Evolutionary conservation across 225 moss, liverwort and hornwort genomes (phyloP).

Genomic region (Sphagnum contortum): DNA sequence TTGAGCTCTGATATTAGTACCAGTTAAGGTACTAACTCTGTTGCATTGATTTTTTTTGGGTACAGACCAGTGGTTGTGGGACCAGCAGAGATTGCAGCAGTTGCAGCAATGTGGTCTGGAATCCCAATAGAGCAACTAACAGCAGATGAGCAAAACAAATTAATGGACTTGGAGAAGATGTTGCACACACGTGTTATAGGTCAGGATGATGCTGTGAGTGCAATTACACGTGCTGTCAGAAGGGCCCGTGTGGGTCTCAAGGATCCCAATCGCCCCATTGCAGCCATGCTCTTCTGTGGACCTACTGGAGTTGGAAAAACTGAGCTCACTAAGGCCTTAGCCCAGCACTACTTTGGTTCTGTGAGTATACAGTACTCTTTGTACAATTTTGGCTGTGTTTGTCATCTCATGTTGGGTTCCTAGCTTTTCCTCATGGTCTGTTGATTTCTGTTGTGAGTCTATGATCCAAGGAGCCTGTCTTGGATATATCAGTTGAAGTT

Average conservation of each 20-base stretch:
- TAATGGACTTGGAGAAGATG: conserved; percentile 78
- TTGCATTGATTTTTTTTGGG: too few species aligned
- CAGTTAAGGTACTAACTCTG: too few species aligned
- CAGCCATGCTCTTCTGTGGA: conserved; percentile 98
- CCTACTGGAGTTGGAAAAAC: conserved; percentile 97
- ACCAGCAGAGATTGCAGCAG: conserved; percentile 88
- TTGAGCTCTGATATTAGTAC: too few species aligned
- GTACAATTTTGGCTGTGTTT: too few species aligned
- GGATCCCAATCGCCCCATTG: conserved; percentile 92
- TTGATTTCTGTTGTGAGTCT: too few species aligned
- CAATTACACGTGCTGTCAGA: conserved; percentile 87
- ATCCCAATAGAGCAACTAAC: conserved; percentile 87
- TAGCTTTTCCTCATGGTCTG: too few species aligned
- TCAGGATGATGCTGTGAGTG: conserved; percentile 88
- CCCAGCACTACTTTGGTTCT: conserved; percentile 88
- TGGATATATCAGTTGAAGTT: too few species aligned
- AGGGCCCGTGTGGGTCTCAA: conserved; percentile 93
- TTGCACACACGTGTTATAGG: conserved; percentile 83
- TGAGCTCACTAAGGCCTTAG: conserved; percentile 84
- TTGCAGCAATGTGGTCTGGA: conserved; percentile 96
- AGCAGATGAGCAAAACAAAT: conserved; percentile 74
- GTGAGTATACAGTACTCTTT: conserved; percentile 9
- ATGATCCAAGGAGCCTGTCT: too few species aligned
- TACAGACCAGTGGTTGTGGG: conserved; percentile 89
- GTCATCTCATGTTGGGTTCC: too few species aligned